Conservation (phyloP, 441 rosid species). For the Hura crepitans region DNA sequence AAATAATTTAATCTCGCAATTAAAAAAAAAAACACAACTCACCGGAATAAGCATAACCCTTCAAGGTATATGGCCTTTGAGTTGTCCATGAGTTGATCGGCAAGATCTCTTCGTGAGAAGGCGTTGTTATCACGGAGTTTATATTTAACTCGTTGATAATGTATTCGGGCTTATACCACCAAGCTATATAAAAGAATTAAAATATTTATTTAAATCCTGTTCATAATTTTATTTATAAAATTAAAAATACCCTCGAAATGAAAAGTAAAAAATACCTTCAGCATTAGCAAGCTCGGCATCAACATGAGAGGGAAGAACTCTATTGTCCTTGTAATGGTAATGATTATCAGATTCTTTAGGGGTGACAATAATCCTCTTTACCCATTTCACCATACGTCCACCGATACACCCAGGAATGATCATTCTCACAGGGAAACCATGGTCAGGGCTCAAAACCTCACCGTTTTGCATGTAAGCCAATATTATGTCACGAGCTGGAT, state of each 20-base stretch:
- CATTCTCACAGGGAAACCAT: constrained; percentile 78
- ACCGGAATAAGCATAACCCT: constrained; percentile 88
- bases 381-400: constrained; percentile 91
- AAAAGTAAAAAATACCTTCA: constrained; percentile 44
- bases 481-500: constrained; percentile 75
- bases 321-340: constrained; percentile 72
- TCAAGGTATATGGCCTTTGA: constrained; percentile 65
- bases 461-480: constrained; percentile 94
- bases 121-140: constrained; percentile 84
- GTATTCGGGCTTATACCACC: constrained; percentile 90
- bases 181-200: constrained; percentile 35
- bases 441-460: constrained; percentile 65
- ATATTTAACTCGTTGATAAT: constrained; percentile 78
- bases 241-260: too few species aligned
- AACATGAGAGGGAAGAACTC: constrained; percentile 78
- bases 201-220: too few species aligned
- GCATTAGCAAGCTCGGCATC: constrained; percentile 80
- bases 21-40: constrained; percentile 1
- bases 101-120: constrained; percentile 66
- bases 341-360: constrained; percentile 62
- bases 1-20: background rate
- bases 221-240: too few species aligned
- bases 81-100: constrained; percentile 78
- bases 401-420: constrained; percentile 84
- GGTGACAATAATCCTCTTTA: constrained; percentile 67